Percentiles rank a stretch among this genome's conserved stretches.
Evolutionary conservation across 768 basidiomycete species (phyloP).

Genomic region (Lactarius hatsudake): DNA sequence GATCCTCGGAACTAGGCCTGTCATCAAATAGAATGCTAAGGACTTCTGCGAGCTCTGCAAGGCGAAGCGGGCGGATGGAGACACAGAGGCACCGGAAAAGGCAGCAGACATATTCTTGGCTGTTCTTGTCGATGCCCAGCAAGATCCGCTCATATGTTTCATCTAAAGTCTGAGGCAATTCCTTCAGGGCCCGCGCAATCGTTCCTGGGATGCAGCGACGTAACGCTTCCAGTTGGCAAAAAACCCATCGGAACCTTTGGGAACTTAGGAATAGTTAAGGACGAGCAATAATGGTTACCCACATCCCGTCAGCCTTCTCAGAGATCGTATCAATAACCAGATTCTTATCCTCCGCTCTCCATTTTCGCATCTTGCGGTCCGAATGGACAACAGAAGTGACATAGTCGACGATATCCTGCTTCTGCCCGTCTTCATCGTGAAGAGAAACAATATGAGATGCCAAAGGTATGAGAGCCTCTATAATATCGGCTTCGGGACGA

Average conservation of each 20-base stretch:
- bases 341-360: not conserved
- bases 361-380: too few relatives aligned
- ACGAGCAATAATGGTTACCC: not conserved
- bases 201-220: not conserved
- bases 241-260: constrained; percentile 2
- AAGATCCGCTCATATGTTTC: not conserved
- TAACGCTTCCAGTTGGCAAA: constrained; percentile 3
- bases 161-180: not conserved
- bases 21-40: not conserved
- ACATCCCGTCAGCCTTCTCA: constrained; percentile 3
- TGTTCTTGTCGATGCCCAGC: not conserved
- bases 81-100: not conserved
- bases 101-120: not conserved
- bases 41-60: constrained; percentile 8
- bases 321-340: not conserved
- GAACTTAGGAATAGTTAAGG: not conserved
- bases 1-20: not conserved
- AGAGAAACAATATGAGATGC: not conserved
- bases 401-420: not conserved
- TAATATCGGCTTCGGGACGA: constrained; percentile 5
- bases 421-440: not conserved
- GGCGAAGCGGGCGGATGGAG: not conserved
- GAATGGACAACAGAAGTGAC: not conserved
- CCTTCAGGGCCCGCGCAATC: not conserved
- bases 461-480: not conserved